Percentiles rank a stretch among this genome's conserved stretches.
phyloP scores from a whole-genome alignment of 23 red algal genomes.

The Gracilaria caudata region DNA sequence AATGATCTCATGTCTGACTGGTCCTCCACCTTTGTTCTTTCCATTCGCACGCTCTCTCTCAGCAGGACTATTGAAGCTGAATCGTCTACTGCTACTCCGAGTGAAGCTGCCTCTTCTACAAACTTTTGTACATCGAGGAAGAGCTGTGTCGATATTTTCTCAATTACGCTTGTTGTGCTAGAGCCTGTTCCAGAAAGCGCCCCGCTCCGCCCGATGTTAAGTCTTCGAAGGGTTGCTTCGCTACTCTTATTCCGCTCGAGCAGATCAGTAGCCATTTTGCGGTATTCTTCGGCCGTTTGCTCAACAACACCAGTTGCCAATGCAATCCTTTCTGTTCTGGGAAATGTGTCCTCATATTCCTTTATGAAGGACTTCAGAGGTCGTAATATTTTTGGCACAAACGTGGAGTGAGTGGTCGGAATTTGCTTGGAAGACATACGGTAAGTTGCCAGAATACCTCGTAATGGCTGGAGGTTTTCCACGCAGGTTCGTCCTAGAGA shows the following conservation, averaged over 20 bases:
- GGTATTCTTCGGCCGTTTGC: constrained; percentile 55
- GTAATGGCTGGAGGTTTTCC: constrained; percentile 86
- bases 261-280: constrained; percentile 77
- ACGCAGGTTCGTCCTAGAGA: constrained; percentile 49
- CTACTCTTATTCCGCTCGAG: constrained; percentile 72
- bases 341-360: constrained; percentile 53
- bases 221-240: constrained; percentile 78
- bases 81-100: constrained; percentile 52
- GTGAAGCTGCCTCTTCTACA: constrained; percentile 49
- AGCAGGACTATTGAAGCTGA: constrained; percentile 47
- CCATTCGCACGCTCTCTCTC: constrained; percentile 42
- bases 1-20: background rate
- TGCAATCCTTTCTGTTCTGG: background rate
- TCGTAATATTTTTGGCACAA: constrained; percentile 83
- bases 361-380: constrained; percentile 78
- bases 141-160: constrained; percentile 84
- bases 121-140: constrained; percentile 81
- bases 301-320: constrained; percentile 56
- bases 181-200: constrained; percentile 26
- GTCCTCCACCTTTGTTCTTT: background rate
- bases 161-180: constrained; percentile 43
- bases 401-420: constrained; percentile 77
- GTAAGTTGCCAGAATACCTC: constrained; percentile 96
- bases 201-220: constrained; percentile 80
- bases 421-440: constrained; percentile 90